phyloP scores from a whole-genome alignment of 139 green algal species.

The Raphidocelis subcapitata region DNA sequence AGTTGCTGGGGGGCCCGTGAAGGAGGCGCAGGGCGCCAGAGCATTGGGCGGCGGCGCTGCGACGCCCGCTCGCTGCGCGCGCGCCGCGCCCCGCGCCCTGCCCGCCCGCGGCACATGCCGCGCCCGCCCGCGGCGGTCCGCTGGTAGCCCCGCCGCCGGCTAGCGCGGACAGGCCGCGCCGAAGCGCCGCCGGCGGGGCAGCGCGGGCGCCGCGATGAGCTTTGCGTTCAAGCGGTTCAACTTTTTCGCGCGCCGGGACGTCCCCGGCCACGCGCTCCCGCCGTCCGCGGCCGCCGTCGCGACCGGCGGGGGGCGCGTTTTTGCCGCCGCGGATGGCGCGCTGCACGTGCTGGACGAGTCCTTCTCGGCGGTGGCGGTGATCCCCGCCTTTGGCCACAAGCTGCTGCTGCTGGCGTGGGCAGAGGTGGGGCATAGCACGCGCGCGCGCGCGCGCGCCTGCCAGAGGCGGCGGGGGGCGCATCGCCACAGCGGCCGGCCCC shows the following conservation, averaged over 20 bases:
- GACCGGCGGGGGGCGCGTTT: conserved; percentile 32
- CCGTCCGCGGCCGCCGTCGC: conserved; percentile 42
- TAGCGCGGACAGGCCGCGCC: too few relatives aligned
- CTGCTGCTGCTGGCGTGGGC: conserved; percentile 47
- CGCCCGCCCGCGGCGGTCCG: too few relatives aligned
- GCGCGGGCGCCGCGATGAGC: conserved; percentile 39
- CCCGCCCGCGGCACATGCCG: too few relatives aligned
- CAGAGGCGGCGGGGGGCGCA: neutral
- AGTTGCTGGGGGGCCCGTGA: too few relatives aligned
- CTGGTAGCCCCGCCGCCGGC: too few relatives aligned
- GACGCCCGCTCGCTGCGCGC: too few relatives aligned
- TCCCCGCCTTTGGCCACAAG: conserved; percentile 44
- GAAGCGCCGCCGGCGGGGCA: too few relatives aligned
- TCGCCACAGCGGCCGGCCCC: neutral
- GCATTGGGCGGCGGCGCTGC: too few relatives aligned
- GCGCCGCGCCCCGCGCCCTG: too few relatives aligned
- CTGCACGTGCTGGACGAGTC: conserved; percentile 42
- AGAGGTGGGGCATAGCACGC: conserved; percentile 21
- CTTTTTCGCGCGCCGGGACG: conserved; percentile 65
- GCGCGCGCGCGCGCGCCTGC: neutral
- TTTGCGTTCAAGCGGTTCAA: conserved; percentile 76
- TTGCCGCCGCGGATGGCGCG: conserved; percentile 58
- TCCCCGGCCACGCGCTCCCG: conserved; percentile 38
- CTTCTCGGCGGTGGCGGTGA: conserved; percentile 21
- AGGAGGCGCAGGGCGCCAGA: too few relatives aligned